Evolutionary conservation across 2,329 filamentous ascomycete genomes (phyloP).

Genomic region (Onygenales sp.): DNA sequence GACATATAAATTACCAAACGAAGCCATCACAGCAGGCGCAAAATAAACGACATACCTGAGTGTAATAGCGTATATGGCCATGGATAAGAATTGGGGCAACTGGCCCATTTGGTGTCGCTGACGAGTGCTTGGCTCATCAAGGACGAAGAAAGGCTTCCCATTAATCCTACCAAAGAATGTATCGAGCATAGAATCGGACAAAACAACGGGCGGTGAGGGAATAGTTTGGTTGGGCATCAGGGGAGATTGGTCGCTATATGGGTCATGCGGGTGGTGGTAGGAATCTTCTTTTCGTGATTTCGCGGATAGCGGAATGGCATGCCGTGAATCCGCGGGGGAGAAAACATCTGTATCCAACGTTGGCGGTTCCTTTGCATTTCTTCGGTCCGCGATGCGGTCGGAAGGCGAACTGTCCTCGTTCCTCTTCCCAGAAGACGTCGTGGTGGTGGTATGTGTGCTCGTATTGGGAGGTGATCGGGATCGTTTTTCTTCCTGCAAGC

Average conservation of each 20-base stretch:
- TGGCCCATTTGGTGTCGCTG: conserved; percentile 62
- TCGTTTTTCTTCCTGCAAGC: conserved; percentile 59
- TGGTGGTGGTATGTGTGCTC: background rate
- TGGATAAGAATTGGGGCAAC: conserved; percentile 43
- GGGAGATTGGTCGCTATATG: conserved; percentile 8
- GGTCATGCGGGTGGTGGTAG: background rate
- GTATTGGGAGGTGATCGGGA: conserved; percentile 25
- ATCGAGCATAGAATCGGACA: conserved; percentile 58
- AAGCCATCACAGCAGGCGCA: background rate
- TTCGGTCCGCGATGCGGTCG: background rate
- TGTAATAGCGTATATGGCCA: conserved; percentile 49
- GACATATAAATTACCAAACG: conserved; percentile 9
- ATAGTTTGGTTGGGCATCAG: conserved; percentile 35
- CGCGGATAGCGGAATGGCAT: conserved; percentile 3
- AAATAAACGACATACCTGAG: conserved; percentile 48
- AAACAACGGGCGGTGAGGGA: conserved; percentile 26
- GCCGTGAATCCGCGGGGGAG: conserved; percentile 9
- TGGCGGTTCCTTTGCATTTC: background rate
- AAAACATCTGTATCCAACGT: conserved; percentile 10
- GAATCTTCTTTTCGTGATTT: background rate
- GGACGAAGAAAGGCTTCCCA: conserved; percentile 69
- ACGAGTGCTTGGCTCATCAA: conserved; percentile 66
- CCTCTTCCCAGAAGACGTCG: conserved; percentile 19
- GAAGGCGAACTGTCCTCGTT: background rate
- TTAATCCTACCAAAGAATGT: conserved; percentile 73